These are phyloP conservation scores for Rhizoclosmatium globosum DNA, from an alignment of 192 early-diverging fungal genomes.

Conservation along the genomic window DNA sequence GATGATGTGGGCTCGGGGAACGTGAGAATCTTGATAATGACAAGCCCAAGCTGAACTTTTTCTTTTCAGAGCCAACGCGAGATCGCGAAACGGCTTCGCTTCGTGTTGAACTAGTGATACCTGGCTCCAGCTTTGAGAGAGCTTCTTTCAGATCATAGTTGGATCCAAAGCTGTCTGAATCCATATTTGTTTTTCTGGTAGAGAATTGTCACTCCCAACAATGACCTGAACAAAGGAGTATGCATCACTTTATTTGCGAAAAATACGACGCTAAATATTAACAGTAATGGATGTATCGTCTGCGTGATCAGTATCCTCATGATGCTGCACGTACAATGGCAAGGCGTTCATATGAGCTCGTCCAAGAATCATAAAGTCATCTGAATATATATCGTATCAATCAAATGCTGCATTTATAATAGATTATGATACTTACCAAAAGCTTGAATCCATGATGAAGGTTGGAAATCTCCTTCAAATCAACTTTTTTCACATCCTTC, in stretches of 20 bases:
- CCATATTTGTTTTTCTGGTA: neutral
- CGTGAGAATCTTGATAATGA: neutral
- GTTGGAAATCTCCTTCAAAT: neutral
- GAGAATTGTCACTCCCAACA: neutral
- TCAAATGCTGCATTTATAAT: neutral
- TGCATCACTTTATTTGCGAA: neutral
- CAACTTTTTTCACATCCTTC: neutral
- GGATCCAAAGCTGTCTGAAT: neutral
- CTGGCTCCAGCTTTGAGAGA: conserved; percentile 17
- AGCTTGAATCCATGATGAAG: neutral
- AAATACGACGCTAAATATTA: neutral
- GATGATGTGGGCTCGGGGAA: neutral
- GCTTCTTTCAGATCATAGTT: conserved; percentile 22
- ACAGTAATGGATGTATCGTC: no score
- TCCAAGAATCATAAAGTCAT: neutral
- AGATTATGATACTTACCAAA: neutral
- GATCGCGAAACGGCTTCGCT: conserved; percentile 10
- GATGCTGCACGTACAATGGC: neutral
- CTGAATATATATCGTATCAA: neutral
- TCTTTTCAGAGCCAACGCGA: neutral
- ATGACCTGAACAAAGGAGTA: neutral
- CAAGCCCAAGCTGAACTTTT: neutral
- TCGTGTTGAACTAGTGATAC: neutral
- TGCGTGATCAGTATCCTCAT: neutral
- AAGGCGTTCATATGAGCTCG: neutral